Conservation (phyloP, 805 yeast genomes). For the Candida rishiriensis region DNA sequence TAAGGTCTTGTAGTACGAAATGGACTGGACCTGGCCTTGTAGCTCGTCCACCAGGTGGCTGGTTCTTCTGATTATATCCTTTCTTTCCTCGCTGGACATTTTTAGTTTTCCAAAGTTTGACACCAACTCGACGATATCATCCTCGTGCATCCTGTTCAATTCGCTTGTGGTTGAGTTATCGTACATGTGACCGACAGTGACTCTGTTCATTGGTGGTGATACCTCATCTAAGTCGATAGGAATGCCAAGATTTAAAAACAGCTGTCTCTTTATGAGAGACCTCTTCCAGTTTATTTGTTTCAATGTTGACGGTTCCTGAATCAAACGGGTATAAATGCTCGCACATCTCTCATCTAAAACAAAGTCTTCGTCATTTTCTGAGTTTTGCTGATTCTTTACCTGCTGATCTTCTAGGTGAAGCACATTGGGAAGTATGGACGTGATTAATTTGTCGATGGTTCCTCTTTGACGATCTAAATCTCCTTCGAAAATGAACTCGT, state of each 20-base stretch:
- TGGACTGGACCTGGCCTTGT: constrained; percentile 23
- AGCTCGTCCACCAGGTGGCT: constrained; percentile 17
- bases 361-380: constrained; percentile 1
- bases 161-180: constrained; percentile 9
- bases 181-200: constrained; percentile 8
- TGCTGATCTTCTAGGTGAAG: too few relatives aligned
- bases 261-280: constrained; percentile 58
- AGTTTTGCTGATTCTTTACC: too few relatives aligned
- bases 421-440: constrained; percentile 6
- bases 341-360: constrained; percentile 21
- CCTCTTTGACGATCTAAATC: constrained; percentile 3
- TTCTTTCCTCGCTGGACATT: constrained; percentile 28
- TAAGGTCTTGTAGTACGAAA: constrained; percentile 18
- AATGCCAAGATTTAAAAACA: constrained; percentile 62
- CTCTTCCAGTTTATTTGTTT: constrained; percentile 67
- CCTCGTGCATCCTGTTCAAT: constrained; percentile 4
- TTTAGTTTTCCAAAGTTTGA: constrained; percentile 34
- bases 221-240: constrained; percentile 69
- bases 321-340: constrained; percentile 20
- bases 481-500: constrained; percentile 3
- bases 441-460: constrained; percentile 8
- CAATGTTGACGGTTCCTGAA: constrained; percentile 37
- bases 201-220: constrained; percentile 13
- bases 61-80: constrained; percentile 20
- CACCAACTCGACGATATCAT: constrained; percentile 15